These are phyloP conservation scores for Plantago ovata DNA, from an alignment of 257 asterid species.

Conservation along the genomic window DNA sequence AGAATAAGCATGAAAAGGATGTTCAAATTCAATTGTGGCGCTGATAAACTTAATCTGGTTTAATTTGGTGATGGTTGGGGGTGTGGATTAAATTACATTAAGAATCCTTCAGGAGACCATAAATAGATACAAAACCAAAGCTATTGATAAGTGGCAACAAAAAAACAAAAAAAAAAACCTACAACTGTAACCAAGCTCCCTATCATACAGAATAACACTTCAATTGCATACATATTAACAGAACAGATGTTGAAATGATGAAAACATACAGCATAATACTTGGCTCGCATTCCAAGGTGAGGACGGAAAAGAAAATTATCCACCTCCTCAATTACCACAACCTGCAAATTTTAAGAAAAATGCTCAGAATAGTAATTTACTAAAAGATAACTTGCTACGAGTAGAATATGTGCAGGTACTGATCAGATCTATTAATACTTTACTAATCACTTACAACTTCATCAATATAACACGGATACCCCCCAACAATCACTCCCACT, in stretches of 20 bases:
- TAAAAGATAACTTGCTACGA: not conserved
- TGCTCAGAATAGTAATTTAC: not conserved
- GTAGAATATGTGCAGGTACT: not conserved
- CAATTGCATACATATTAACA: slow-evolving; percentile 6
- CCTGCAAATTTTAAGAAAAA: slow-evolving; percentile 40
- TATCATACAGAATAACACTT: slow-evolving; percentile 1
- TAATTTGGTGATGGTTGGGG: too few species aligned
- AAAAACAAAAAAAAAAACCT: too few species aligned
- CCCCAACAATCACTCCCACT: too few species aligned
- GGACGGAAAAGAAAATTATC: slow-evolving; percentile 95
- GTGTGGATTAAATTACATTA: too few species aligned
- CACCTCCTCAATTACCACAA: slow-evolving; percentile 90
- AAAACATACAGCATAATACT: slow-evolving; percentile 79
- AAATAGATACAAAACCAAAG: not conserved
- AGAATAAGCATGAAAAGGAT: too few species aligned
- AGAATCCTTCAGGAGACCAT: not conserved
- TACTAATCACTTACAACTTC: too few species aligned
- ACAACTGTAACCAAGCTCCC: slow-evolving; percentile 11
- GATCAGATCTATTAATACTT: not conserved
- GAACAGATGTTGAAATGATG: slow-evolving; percentile 15
- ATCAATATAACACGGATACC: too few species aligned
- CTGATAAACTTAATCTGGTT: too few species aligned
- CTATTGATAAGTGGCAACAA: not conserved
- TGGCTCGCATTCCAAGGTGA: slow-evolving; percentile 79
- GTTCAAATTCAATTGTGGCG: too few species aligned